Evolutionary conservation across 345 rosid species (phyloP).

Genomic region (Laguncularia racemosa): DNA sequence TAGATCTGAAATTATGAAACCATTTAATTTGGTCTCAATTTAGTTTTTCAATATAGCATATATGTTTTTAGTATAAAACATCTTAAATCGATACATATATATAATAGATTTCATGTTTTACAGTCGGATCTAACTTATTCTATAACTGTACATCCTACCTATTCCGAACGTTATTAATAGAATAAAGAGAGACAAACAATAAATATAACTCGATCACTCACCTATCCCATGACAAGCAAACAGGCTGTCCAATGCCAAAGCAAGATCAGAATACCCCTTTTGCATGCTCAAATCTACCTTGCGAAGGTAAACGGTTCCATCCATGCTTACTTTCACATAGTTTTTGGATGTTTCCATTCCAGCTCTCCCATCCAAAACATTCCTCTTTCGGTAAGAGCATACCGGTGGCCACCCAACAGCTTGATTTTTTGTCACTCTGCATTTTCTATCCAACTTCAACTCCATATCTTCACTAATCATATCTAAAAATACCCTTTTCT

Average conservation of each 20-base stretch:
- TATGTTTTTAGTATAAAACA: too few relatives aligned
- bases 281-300: slow-evolving; percentile 64
- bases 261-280: slow-evolving; percentile 53
- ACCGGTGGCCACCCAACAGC: slow-evolving; percentile 99
- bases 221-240: slow-evolving; percentile 59
- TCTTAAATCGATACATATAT: too few relatives aligned
- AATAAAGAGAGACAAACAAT: too few relatives aligned
- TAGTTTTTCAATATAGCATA: too few relatives aligned
- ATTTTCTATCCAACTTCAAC: slow-evolving; percentile 13
- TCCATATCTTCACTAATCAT: slow-evolving; percentile 23
- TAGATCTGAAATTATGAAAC: too few relatives aligned
- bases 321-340: slow-evolving; percentile 90
- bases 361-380: slow-evolving; percentile 30
- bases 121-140: too few relatives aligned
- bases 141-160: too few relatives aligned
- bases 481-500: slow-evolving; percentile 74
- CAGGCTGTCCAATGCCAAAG: slow-evolving; percentile 61
- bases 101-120: too few relatives aligned
- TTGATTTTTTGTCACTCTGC: slow-evolving; percentile 32
- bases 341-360: slow-evolving; percentile 12
- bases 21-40: too few relatives aligned
- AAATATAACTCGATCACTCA: slow-evolving; percentile 15
- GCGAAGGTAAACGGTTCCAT: slow-evolving; percentile 80
- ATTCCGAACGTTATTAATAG: too few relatives aligned
- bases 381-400: slow-evolving; percentile 73